These are phyloP conservation scores for Leptosphaerulina australis DNA, from an alignment of 2,329 filamentous ascomycete species.

Conservation along the genomic window DNA sequence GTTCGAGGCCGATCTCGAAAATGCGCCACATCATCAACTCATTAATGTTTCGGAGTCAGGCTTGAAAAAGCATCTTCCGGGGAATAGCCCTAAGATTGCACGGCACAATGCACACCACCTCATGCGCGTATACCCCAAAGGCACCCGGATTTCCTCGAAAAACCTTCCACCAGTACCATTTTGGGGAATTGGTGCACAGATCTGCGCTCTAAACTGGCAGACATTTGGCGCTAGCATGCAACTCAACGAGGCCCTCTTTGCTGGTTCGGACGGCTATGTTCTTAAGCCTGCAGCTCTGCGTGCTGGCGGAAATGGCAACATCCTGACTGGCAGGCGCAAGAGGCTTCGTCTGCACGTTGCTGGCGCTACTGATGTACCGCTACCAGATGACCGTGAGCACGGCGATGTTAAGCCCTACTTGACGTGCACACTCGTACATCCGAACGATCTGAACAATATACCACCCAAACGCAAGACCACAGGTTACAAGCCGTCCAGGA, in stretches of 20 bases:
- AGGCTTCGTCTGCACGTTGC: constrained; percentile 64
- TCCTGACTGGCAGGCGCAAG: constrained; percentile 55
- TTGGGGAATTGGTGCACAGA: constrained; percentile 71
- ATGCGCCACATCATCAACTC: constrained; percentile 66
- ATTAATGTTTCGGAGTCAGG: constrained; percentile 73
- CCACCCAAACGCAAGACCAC: constrained; percentile 67
- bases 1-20: constrained; percentile 59
- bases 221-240: constrained; percentile 70
- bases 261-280: constrained; percentile 68
- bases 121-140: constrained; percentile 74
- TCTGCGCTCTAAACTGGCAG: constrained; percentile 74
- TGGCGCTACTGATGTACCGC: constrained; percentile 66
- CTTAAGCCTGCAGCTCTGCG: constrained; percentile 68
- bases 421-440: constrained; percentile 68
- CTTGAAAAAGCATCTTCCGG: constrained; percentile 59
- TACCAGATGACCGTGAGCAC: constrained; percentile 55
- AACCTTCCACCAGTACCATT: constrained; percentile 69
- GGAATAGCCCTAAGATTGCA: constrained; percentile 57
- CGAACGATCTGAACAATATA: constrained; percentile 56
- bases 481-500: constrained; percentile 64
- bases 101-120: constrained; percentile 68
- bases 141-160: constrained; percentile 69
- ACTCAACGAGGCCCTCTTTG: constrained; percentile 71
- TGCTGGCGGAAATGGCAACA: constrained; percentile 58
- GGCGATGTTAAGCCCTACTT: constrained; percentile 67